A percentile compares a stretch with the other conserved stretches of the same genome.
Evolutionary conservation across 441 rosid species (phyloP).

Genomic region (Heliophila coronopifolia): DNA sequence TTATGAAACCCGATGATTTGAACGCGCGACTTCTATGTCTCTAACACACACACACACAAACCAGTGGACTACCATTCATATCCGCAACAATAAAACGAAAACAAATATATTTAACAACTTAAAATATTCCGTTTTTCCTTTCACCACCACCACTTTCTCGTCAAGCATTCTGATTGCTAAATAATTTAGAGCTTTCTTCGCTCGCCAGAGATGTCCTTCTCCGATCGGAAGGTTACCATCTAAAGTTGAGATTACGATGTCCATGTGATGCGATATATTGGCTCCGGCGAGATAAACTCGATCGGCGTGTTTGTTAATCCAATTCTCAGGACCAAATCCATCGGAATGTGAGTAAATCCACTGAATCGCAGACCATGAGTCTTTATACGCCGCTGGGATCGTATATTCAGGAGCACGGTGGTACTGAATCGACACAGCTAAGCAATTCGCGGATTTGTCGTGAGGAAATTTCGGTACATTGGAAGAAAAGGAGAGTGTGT

Average conservation of each 20-base stretch:
- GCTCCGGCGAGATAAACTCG: conserved; percentile 47
- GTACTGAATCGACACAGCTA: conserved; percentile 46
- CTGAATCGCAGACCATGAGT: conserved; percentile 39
- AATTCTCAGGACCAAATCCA: conserved; percentile 40
- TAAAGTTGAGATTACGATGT: conserved; percentile 53
- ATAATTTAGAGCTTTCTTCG: conserved; percentile 74
- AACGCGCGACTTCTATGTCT: too few species aligned
- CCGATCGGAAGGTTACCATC: conserved; percentile 44
- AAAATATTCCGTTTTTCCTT: too few species aligned
- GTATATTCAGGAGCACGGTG: conserved; percentile 47
- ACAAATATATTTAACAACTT: too few species aligned
- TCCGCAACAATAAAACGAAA: too few species aligned
- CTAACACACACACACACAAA: too few species aligned
- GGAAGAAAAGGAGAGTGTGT: too few species aligned
- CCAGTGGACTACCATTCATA: too few species aligned
- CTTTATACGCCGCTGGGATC: conserved; percentile 39
- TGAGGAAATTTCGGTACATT: too few species aligned
- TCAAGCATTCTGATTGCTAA: conserved; percentile 81
- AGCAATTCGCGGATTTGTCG: conserved; percentile 15
- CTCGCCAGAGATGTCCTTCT: conserved; percentile 84
- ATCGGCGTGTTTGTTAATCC: conserved; percentile 44
- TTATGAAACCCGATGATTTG: too few species aligned
- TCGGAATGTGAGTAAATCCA: conserved; percentile 39
- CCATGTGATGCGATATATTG: conserved; percentile 46
- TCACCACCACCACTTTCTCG: too few species aligned